A percentile compares a stretch with the other conserved stretches of the same genome.
Conservation (phyloP, 331 rosid genomes). For the Telfairia occidentalis region DNA sequence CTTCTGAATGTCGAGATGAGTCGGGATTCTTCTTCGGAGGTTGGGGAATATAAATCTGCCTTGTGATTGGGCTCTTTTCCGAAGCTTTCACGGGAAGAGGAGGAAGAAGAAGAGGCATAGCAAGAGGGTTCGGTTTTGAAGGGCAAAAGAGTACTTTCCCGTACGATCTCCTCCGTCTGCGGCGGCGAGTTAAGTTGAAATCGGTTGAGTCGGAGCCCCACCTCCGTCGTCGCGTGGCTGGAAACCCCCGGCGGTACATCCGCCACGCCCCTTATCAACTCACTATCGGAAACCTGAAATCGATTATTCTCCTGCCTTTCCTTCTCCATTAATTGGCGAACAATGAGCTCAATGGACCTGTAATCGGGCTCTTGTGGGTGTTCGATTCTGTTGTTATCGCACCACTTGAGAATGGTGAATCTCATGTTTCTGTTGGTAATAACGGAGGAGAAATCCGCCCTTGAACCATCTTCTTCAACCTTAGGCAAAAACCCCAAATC, state of each 20-base stretch:
- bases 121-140: slow-evolving; percentile 52
- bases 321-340: slow-evolving; percentile 25
- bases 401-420: slow-evolving; percentile 57
- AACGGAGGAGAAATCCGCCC: slow-evolving; percentile 54
- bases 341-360: slow-evolving; percentile 26
- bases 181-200: slow-evolving; percentile 45
- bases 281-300: slow-evolving; percentile 39
- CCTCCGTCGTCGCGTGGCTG: slow-evolving; percentile 74
- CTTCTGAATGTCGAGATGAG: slow-evolving; percentile 35
- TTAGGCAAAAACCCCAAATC: slow-evolving; percentile 37
- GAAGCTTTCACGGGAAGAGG: slow-evolving; percentile 17
- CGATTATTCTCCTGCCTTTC: neutral
- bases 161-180: slow-evolving; percentile 48
- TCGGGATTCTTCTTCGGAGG: slow-evolving; percentile 35
- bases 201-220: slow-evolving; percentile 42
- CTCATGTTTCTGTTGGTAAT: slow-evolving; percentile 54
- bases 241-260: slow-evolving; percentile 43
- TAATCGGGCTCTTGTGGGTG: slow-evolving; percentile 48
- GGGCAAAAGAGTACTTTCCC: slow-evolving; percentile 46
- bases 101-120: slow-evolving; percentile 26
- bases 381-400: slow-evolving; percentile 20
- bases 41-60: slow-evolving; percentile 4
- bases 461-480: slow-evolving; percentile 48
- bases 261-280: slow-evolving; percentile 43
- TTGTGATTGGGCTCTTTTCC: slow-evolving; percentile 21